Evolutionary conservation across 2,329 filamentous ascomycete species (phyloP).

Genomic region (Lomentospora prolificans): DNA sequence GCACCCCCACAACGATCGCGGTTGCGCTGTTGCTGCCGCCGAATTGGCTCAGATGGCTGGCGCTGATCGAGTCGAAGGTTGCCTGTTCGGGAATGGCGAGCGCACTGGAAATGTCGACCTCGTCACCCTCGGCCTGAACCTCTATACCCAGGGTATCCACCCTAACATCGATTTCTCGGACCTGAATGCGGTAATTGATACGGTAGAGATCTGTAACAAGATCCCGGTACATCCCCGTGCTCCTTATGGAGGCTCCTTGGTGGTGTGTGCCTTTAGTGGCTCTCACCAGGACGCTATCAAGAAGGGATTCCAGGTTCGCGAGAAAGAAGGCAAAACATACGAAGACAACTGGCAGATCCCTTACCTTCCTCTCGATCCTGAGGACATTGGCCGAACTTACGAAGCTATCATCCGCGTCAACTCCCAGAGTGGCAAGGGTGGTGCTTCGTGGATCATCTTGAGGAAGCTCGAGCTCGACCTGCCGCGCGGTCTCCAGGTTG

Average conservation of each 20-base stretch:
- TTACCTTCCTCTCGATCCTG: slow-evolving; percentile 85
- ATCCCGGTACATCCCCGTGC: slow-evolving; percentile 84
- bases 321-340: slow-evolving; percentile 45
- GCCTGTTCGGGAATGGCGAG: slow-evolving; percentile 90
- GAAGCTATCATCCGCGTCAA: slow-evolving; percentile 97
- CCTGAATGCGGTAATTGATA: slow-evolving; percentile 73
- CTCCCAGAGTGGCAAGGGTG: slow-evolving; percentile 62
- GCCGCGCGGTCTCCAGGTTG: slow-evolving; percentile 82
- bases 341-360: slow-evolving; percentile 75
- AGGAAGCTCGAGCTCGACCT: slow-evolving; percentile 77
- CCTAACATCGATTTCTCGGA: slow-evolving; percentile 87
- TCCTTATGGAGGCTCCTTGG: slow-evolving; percentile 82
- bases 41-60: slow-evolving; percentile 95
- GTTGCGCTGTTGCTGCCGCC: slow-evolving; percentile 78
- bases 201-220: slow-evolving; percentile 88
- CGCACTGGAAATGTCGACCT: slow-evolving; percentile 92
- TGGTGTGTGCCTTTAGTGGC: slow-evolving; percentile 87
- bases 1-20: slow-evolving; percentile 85
- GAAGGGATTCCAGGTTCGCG: slow-evolving; percentile 71
- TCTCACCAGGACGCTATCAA: slow-evolving; percentile 95
- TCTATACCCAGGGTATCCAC: slow-evolving; percentile 86
- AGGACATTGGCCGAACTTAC: slow-evolving; percentile 93
- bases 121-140: slow-evolving; percentile 82
- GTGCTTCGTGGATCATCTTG: neutral
- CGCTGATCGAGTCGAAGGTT: slow-evolving; percentile 88